These are phyloP conservation scores for Fusarium agapanthi DNA, from an alignment of 2,329 filamentous ascomycete genomes.

Conservation along the genomic window DNA sequence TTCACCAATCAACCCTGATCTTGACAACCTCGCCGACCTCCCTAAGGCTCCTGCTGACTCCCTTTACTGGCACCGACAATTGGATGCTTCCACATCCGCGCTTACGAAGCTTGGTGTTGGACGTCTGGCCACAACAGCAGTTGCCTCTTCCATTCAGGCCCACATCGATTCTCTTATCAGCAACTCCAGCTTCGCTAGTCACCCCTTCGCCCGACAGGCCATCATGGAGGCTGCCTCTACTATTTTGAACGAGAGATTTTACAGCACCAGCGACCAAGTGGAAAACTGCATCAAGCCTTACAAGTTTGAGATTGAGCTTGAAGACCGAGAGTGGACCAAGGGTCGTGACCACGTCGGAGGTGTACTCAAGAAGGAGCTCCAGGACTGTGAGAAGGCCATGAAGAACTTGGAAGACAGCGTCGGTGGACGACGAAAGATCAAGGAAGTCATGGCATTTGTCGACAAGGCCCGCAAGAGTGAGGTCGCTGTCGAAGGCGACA, in stretches of 20 bases:
- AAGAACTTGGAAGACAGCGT: conserved; percentile 79
- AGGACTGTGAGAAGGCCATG: conserved; percentile 81
- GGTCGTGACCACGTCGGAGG: conserved; percentile 83
- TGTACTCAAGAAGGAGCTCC: conserved; percentile 87
- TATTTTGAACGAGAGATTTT: conserved; percentile 93
- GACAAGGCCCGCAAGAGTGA: conserved; percentile 90
- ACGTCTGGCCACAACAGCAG: conserved; percentile 88
- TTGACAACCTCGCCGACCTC: conserved; percentile 78
- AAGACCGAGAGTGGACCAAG: conserved; percentile 86
- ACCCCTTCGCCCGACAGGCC: conserved; percentile 92
- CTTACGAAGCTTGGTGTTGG: conserved; percentile 95
- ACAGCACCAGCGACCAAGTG: conserved; percentile 96
- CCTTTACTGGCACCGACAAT: conserved; percentile 90
- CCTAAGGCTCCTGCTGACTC: conserved; percentile 87
- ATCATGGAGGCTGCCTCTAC: conserved; percentile 90
- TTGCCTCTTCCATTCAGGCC: conserved; percentile 85
- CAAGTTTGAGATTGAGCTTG: conserved; percentile 97
- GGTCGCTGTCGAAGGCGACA: conserved; percentile 83
- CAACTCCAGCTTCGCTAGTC: conserved; percentile 84
- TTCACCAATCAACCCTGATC: conserved; percentile 69
- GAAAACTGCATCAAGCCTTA: conserved; percentile 99
- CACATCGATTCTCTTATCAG: conserved; percentile 82
- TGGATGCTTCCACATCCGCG: conserved; percentile 89
- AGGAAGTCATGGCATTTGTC: conserved; percentile 89
- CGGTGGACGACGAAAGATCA: conserved; percentile 84